Base-by-base conservation (phyloP, 2,329 filamentous ascomycete species). In the Cladosporium sp. region DNA sequence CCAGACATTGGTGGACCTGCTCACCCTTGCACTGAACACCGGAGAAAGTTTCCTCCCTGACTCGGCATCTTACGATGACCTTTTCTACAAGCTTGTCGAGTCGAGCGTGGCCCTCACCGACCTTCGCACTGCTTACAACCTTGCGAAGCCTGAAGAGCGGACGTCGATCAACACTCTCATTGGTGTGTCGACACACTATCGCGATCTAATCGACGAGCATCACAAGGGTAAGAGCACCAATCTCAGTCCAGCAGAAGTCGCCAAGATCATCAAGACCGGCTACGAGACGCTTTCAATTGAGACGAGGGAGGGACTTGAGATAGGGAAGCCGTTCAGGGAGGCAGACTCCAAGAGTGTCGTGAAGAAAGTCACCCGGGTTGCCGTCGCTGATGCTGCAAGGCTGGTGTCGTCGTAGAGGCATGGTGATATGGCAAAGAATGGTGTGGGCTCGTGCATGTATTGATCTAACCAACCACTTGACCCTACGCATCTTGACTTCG, bases 71-170 rank as follows among this genome's bases (percentile, higher is more conserved):
- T 98, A 98, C 78, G 95, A 99, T 73, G 95, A 99, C 74, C 84
- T 99, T 0, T 98, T 99, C 80, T 99, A 99, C 86, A 99, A 99
- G 80, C 86, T 98, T 1, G 93, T 98, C 30, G 95, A 99, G 79
- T 91, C 90, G 1, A 92, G 93, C 12, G 92, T 96, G 59, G 86
- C 92, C 14, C 85, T 98, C 26, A 81, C 85, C 36, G 92, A 92
- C 74, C 97, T 98, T 80, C 88, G 92, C 49, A 88, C 93, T 68
- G 89, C 87, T 11, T 98, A 95, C 77, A 80, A 81, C 4, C 74
- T 84, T 26, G 75, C 76, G 32, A 75, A 70, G 65, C 21, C 69
- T 7, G 74, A 76, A 11, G 72, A 73, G 24, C 65, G 85, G 55
- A 91, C 85, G 79, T 92, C 92, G 3, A 95, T 97, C 73, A 90